phyloP scores from a whole-genome alignment of 768 basidiomycete species.

The Paxillus involutus region DNA sequence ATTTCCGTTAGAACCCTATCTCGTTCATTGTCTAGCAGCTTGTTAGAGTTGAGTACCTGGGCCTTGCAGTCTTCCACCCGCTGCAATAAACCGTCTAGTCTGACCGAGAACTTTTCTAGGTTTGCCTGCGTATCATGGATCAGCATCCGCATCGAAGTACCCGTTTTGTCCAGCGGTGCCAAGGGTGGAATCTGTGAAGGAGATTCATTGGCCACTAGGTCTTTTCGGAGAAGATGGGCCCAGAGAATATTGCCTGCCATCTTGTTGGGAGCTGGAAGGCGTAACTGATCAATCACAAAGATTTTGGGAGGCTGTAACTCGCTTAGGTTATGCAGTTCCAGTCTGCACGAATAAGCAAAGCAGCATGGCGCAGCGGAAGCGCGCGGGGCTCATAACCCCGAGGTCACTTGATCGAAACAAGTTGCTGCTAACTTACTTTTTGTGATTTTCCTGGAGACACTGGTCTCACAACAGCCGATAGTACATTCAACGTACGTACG shows the following conservation, averaged over 20 bases:
- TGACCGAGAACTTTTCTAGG: conserved; percentile 63
- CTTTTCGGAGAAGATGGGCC: conserved; percentile 55
- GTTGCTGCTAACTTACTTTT: conserved; percentile 32
- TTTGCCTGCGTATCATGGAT: conserved; percentile 73
- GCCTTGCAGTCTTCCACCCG: conserved; percentile 51
- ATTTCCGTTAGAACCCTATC: conserved; percentile 58
- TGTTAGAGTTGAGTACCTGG: conserved; percentile 53
- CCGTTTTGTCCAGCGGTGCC: conserved; percentile 60
- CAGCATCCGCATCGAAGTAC: conserved; percentile 69
- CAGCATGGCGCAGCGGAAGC: conserved; percentile 51
- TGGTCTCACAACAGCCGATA: too few species aligned
- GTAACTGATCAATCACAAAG: too few species aligned
- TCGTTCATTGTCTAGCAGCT: conserved; percentile 58
- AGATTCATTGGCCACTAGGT: conserved; percentile 27
- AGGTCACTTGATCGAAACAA: conserved; percentile 50
- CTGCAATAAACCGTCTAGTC: conserved; percentile 51
- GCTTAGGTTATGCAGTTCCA: too few species aligned
- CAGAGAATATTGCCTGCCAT: conserved; percentile 37
- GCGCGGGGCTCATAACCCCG: conserved; percentile 51
- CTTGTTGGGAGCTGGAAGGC: not conserved
- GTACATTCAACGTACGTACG: too few species aligned
- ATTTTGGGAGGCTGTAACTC: too few species aligned
- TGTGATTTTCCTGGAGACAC: too few species aligned
- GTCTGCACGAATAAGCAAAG: conserved; percentile 11
- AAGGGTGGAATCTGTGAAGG: conserved; percentile 32